Percentiles rank a stretch among this genome's conserved stretches.
Evolutionary conservation across 805 yeast species (phyloP).

Genomic region (Candida xiaguanensis): DNA sequence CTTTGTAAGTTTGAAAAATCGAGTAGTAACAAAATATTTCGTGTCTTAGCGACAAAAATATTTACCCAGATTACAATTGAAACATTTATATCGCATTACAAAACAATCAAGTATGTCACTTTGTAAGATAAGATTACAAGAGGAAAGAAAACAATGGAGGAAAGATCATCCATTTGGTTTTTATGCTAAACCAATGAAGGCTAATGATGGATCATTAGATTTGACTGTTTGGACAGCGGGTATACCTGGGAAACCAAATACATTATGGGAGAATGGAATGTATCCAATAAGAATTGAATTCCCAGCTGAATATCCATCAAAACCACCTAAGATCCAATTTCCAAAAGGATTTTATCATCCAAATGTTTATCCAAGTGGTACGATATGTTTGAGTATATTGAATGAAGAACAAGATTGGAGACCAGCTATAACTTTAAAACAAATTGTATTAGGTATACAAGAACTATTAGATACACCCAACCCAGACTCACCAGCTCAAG

Average conservation of each 20-base stretch:
- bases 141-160: slow-evolving; percentile 97
- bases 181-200: slow-evolving; percentile 83
- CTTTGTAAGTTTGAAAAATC: too few species aligned
- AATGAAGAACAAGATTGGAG: slow-evolving; percentile 98
- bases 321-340: slow-evolving; percentile 91
- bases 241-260: slow-evolving; percentile 85
- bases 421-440: slow-evolving; percentile 90
- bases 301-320: slow-evolving; percentile 91
- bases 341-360: slow-evolving; percentile 95
- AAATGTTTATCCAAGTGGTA: slow-evolving; percentile 95
- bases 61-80: neutral
- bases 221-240: slow-evolving; percentile 91
- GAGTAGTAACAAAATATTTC: too few species aligned
- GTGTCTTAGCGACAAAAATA: too few species aligned
- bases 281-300: slow-evolving; percentile 80
- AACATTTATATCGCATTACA: neutral
- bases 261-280: slow-evolving; percentile 88
- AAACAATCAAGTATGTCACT: slow-evolving; percentile 38
- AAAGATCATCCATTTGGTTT: slow-evolving; percentile 98
- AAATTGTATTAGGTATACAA: slow-evolving; percentile 87
- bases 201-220: slow-evolving; percentile 79
- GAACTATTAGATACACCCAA: slow-evolving; percentile 87
- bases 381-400: slow-evolving; percentile 86
- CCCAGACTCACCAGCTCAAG: slow-evolving; percentile 95
- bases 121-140: slow-evolving; percentile 81